Conservation (phyloP, 2,329 filamentous ascomycete species). For the Proliferodiscus dingleyae region DNA sequence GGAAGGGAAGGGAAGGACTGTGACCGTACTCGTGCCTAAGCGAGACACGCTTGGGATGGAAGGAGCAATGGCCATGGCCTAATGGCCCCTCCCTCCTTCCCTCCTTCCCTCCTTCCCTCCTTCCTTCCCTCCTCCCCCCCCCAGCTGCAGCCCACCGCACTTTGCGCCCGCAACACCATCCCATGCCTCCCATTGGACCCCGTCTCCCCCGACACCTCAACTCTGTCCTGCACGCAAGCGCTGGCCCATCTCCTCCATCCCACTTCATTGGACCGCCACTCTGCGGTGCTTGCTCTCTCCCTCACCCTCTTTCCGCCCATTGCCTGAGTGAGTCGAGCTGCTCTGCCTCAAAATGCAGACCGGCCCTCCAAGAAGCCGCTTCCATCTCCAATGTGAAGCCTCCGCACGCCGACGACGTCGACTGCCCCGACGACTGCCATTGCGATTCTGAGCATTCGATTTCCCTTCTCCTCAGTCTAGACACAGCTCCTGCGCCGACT, state of each 20-base stretch:
- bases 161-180: not conserved
- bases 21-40: too few species aligned
- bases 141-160: too few species aligned
- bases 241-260: conserved; percentile 10
- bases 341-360: conserved; percentile 8
- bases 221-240: conserved; percentile 18
- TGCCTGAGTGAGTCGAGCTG: conserved; percentile 6
- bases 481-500: not conserved
- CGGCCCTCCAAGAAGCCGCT: conserved; percentile 14
- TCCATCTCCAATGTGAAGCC: conserved; percentile 13
- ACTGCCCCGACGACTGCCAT: conserved; percentile 8
- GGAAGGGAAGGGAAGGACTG: too few species aligned
- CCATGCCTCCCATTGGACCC: not conserved
- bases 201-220: not conserved
- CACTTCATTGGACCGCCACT: conserved; percentile 1
- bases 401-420: conserved; percentile 11
- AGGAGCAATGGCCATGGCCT: too few species aligned
- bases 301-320: conserved; percentile 4
- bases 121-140: too few species aligned
- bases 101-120: too few species aligned
- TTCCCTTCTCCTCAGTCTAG: not conserved
- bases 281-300: too few species aligned
- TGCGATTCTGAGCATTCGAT: conserved; percentile 5
- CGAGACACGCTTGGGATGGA: too few species aligned
- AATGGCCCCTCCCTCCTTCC: too few species aligned